A percentile compares a stretch with the other conserved stretches of the same genome.
phyloP scores from a whole-genome alignment of 768 basidiomycete species.

The Boletellus ananiceps region DNA sequence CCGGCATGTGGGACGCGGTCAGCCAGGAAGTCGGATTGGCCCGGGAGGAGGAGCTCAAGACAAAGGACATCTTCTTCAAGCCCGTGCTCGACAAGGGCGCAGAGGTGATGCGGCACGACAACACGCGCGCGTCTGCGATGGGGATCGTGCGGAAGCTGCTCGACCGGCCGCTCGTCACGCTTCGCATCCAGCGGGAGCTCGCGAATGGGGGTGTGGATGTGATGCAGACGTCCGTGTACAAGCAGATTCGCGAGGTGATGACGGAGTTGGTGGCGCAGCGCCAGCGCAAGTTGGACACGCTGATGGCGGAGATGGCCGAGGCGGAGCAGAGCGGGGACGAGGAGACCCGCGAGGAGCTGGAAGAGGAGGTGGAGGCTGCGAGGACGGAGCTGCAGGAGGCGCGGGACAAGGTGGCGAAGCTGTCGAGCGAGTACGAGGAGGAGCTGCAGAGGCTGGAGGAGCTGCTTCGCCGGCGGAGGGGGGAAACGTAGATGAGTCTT shows the following conservation, averaged over 20 bases:
- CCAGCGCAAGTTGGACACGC: conserved; percentile 39
- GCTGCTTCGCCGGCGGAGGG: conserved; percentile 16
- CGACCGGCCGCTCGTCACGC: conserved; percentile 32
- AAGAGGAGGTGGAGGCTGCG: conserved; percentile 32
- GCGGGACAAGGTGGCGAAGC: conserved; percentile 19
- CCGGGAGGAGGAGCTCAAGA: conserved; percentile 41
- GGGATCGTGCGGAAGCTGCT: conserved; percentile 40
- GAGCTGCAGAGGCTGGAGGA: conserved; percentile 27
- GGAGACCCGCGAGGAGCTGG: conserved; percentile 41
- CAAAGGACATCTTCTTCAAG: conserved; percentile 46
- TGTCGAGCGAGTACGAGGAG: conserved; percentile 24
- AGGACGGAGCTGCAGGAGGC: conserved; percentile 19
- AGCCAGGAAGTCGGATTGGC: conserved; percentile 29
- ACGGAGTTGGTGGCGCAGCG: conserved; percentile 41
- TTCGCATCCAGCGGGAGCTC: conserved; percentile 55
- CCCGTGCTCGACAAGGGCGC: conserved; percentile 45
- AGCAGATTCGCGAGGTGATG: conserved; percentile 47
- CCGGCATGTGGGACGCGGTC: conserved; percentile 49
- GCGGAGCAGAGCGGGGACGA: conserved; percentile 41
- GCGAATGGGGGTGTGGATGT: conserved; percentile 39
- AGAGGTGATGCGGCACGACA: conserved; percentile 39
- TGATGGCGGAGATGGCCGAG: conserved; percentile 44
- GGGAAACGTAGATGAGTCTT: background rate
- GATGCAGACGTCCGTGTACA: conserved; percentile 49
- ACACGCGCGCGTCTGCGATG: conserved; percentile 41